Evolutionary conservation across 257 asterid species (phyloP).

Genomic region (Fraxinus cuspidata): DNA sequence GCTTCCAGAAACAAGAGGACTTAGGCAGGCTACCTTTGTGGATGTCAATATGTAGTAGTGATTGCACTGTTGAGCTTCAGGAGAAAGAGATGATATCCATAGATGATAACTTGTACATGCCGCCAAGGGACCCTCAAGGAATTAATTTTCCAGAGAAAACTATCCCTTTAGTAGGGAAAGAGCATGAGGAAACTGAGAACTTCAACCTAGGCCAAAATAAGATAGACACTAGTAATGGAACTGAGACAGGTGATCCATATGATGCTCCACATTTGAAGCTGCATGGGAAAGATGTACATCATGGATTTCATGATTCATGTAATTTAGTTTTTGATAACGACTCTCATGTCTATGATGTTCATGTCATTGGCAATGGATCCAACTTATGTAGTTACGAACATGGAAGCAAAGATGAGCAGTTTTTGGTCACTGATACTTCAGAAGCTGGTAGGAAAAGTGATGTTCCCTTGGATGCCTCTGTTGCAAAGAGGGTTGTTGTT

Average conservation of each 20-base stretch:
- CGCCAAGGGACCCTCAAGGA: slow-evolving; percentile 32
- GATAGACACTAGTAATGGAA: slow-evolving; percentile 32
- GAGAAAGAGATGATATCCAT: slow-evolving; percentile 56
- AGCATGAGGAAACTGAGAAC: slow-evolving; percentile 24
- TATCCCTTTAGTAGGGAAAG: slow-evolving; percentile 28
- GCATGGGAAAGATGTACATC: slow-evolving; percentile 28
- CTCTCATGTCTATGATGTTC: slow-evolving; percentile 40
- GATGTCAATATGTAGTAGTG: slow-evolving; percentile 13
- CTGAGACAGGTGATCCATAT: slow-evolving; percentile 21
- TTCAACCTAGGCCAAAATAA: slow-evolving; percentile 32
- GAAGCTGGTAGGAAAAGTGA: slow-evolving; percentile 20
- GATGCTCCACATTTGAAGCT: slow-evolving; percentile 22
- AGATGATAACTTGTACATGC: slow-evolving; percentile 27
- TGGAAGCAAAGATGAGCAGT: slow-evolving; percentile 11
- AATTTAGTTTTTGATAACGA: slow-evolving; percentile 24
- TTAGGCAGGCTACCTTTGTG: slow-evolving; percentile 11
- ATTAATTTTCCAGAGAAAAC: slow-evolving; percentile 20
- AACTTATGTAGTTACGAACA: background rate
- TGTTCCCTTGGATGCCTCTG: slow-evolving; percentile 33
- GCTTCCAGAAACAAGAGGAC: slow-evolving; percentile 25
- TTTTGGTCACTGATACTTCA: slow-evolving; percentile 6
- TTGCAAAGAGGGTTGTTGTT: slow-evolving; percentile 20
- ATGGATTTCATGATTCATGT: background rate
- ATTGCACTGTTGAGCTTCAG: slow-evolving; percentile 31
- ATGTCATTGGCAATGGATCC: slow-evolving; percentile 34